Conservation (phyloP, 106 monocot genomes). For the Dactylorhiza incarnata region DNA sequence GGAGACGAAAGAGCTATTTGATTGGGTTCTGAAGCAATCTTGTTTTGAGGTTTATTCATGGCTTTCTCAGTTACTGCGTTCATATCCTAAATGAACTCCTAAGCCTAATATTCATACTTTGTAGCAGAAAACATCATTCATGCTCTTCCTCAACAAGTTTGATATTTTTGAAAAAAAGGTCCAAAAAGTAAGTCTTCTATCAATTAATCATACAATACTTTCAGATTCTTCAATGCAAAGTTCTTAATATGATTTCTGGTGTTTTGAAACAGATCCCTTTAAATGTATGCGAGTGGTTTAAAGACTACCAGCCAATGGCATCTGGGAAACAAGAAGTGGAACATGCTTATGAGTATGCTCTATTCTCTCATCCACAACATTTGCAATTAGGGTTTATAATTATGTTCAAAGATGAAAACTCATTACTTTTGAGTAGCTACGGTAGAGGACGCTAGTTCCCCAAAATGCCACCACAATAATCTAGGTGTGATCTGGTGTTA, state of each 20-base stretch:
- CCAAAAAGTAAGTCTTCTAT: conserved; percentile 42
- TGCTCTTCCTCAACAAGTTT: conserved; percentile 95
- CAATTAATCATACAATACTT: neutral
- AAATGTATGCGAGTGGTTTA: conserved; percentile 95
- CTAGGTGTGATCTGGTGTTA: too few species aligned
- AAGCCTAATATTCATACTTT: neutral
- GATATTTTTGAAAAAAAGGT: conserved; percentile 95
- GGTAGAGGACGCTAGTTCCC: too few species aligned
- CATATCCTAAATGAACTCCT: neutral
- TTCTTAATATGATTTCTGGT: neutral
- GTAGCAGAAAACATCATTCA: conserved; percentile 90
- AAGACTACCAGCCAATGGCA: conserved; percentile 82
- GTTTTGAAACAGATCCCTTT: conserved; percentile 61
- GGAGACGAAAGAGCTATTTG: conserved; percentile 93
- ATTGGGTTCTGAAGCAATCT: conserved; percentile 88
- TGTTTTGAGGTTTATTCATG: conserved; percentile 72
- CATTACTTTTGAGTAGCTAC: too few species aligned
- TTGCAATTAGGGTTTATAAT: too few species aligned
- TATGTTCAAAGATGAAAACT: neutral
- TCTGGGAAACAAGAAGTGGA: conserved; percentile 95
- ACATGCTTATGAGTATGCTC: conserved; percentile 92
- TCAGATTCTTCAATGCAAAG: neutral
- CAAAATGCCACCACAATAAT: too few species aligned
- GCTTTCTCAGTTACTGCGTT: neutral
- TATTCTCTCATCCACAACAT: neutral